Base-by-base conservation (phyloP, 2,329 filamentous ascomycete genomes). In the Colletotrichum noveboracense region DNA sequence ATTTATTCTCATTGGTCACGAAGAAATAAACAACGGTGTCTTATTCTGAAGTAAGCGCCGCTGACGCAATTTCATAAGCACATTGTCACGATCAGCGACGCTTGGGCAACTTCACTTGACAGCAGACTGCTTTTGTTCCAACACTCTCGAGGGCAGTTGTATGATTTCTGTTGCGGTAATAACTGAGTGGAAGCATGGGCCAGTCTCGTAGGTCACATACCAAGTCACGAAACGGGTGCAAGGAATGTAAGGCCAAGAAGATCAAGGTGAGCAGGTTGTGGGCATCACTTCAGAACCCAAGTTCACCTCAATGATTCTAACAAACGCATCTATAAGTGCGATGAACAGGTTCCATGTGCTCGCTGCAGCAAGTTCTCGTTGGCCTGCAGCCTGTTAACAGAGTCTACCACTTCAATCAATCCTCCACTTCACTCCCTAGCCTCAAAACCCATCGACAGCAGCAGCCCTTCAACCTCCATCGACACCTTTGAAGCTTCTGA, bases 151-250 rank as follows among this genome's bases (percentile, higher is more conserved):
- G 18, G 16, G 5, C 3, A 18, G 7, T 14, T 2, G 21, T 0
- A 26, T 56, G 6, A 4, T 4, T 56, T 5, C 7, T 21, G 7
- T 0, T 0, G 21, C 52, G 1, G 52, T 26, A 0, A 4, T 56
- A 21, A 26, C 52, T 56, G 24, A 9, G 7, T 1, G 4, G 7
- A 14, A 6, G 4, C 6, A 61, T 61, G 58, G 58, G 58, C 10
- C 58, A 61, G 18, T 26, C 58, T 32, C 58, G 58, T 13, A 61
- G 58, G 10, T 14, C 58, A 12, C 58, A 61, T 14, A 61, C 58
- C 18, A 61, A 61, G 58, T 61, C 28, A 30, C 26, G 58, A 14
- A 61, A 61, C 18, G 58, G 58, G 10, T 61, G 58, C 28, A 26
- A 61, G 28, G 58, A 61, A 30, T 61, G 58, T 8, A 61, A 61